Evolutionary conservation across 148 eudicot species (phyloP).

Genomic region (Rhododendron ovatum): DNA sequence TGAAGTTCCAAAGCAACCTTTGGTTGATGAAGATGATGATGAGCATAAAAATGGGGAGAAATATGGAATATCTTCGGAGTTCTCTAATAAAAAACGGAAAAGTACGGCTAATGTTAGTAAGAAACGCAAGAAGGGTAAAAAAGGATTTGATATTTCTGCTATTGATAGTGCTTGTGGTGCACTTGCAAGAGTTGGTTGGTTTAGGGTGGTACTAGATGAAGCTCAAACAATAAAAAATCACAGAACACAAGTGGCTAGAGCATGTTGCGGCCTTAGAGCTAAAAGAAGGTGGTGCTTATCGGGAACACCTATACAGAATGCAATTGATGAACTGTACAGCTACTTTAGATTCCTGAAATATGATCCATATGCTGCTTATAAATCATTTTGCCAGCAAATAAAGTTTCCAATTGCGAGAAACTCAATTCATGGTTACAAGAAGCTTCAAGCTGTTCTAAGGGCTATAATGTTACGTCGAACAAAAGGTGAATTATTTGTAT

Average conservation of each 20-base stretch:
- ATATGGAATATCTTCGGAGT: slow-evolving; percentile 58
- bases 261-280: slow-evolving; percentile 95
- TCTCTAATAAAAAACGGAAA: slow-evolving; percentile 57
- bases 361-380: slow-evolving; percentile 70
- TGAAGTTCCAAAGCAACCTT: slow-evolving; percentile 90
- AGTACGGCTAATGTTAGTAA: slow-evolving; percentile 32
- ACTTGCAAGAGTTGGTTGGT: slow-evolving; percentile 86
- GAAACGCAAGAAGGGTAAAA: slow-evolving; percentile 71
- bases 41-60: slow-evolving; percentile 61
- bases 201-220: slow-evolving; percentile 93
- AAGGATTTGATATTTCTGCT: slow-evolving; percentile 39
- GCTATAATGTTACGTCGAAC: slow-evolving; percentile 92
- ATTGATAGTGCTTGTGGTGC: slow-evolving; percentile 57
- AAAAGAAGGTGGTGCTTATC: slow-evolving; percentile 97
- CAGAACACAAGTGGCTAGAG: slow-evolving; percentile 91
- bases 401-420: slow-evolving; percentile 78
- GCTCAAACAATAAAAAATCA: slow-evolving; percentile 95
- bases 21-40: slow-evolving; percentile 72
- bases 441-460: slow-evolving; percentile 84
- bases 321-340: slow-evolving; percentile 89
- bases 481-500: slow-evolving; percentile 54
- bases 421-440: slow-evolving; percentile 74
- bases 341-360: slow-evolving; percentile 89
- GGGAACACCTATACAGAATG: slow-evolving; percentile 96
- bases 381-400: slow-evolving; percentile 50